Conservation (phyloP, 768 basidiomycete species). For the Baorangia bicolor region DNA sequence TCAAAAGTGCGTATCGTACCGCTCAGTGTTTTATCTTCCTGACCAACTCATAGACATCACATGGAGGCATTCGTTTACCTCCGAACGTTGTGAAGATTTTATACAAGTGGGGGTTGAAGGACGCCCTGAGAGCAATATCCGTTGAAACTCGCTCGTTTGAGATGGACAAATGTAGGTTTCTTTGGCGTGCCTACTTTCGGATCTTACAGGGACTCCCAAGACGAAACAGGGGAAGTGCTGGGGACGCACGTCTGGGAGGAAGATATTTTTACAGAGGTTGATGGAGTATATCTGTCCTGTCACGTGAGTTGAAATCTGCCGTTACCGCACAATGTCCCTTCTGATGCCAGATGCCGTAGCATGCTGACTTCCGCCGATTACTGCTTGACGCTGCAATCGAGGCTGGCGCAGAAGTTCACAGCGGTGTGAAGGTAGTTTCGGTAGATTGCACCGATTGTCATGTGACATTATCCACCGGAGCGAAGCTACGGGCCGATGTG, state of each 20-base stretch:
- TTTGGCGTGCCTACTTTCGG: background rate
- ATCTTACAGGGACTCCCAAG: constrained; percentile 28
- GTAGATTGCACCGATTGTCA: constrained; percentile 33
- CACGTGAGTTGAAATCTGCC: constrained; percentile 36
- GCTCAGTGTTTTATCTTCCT: background rate
- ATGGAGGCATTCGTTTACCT: constrained; percentile 47
- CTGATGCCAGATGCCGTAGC: constrained; percentile 34
- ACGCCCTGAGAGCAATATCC: constrained; percentile 39
- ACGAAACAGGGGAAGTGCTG: constrained; percentile 43
- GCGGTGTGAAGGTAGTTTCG: constrained; percentile 39
- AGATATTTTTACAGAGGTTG: constrained; percentile 46
- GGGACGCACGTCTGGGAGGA: constrained; percentile 48
- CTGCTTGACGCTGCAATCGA: constrained; percentile 45
- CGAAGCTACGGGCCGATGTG: constrained; percentile 47
- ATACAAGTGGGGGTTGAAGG: constrained; percentile 53
- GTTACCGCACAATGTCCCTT: background rate
- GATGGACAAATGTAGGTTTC: constrained; percentile 29
- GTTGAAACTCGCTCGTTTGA: constrained; percentile 21
- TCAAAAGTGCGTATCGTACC: constrained; percentile 30
- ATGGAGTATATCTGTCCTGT: constrained; percentile 49
- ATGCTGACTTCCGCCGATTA: constrained; percentile 50
- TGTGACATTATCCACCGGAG: constrained; percentile 42
- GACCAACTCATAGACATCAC: constrained; percentile 27
- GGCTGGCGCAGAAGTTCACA: constrained; percentile 49
- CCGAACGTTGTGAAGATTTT: constrained; percentile 60